Percentiles rank a stretch among this genome's conserved stretches.
Conservation (phyloP, 768 basidiomycete genomes). For the Amanita rubescens region DNA sequence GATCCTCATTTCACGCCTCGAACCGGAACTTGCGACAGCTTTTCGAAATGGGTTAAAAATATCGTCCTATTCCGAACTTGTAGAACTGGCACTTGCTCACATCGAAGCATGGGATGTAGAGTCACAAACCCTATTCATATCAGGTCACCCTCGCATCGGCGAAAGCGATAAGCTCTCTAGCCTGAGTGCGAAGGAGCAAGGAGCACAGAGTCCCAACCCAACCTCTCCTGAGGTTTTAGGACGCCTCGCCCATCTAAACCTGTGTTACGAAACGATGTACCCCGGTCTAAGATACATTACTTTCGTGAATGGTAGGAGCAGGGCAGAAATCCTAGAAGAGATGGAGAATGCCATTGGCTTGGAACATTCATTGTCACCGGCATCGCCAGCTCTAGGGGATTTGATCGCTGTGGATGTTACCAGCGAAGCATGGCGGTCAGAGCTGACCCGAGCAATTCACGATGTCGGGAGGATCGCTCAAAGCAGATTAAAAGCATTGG, state of each 20-base stretch:
- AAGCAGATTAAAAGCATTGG: conserved; percentile 48
- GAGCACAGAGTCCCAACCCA: conserved; percentile 34
- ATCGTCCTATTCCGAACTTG: conserved; percentile 44
- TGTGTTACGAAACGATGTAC: conserved; percentile 65
- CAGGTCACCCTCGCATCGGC: conserved; percentile 86
- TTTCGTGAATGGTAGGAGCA: conserved; percentile 80
- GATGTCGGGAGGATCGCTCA: conserved; percentile 77
- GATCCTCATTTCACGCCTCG: conserved; percentile 42
- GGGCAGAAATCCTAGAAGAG: conserved; percentile 66
- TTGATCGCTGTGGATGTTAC: conserved; percentile 30
- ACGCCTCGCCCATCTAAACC: conserved; percentile 69
- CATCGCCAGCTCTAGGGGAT: conserved; percentile 29
- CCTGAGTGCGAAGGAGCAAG: conserved; percentile 79
- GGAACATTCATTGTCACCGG: conserved; percentile 40
- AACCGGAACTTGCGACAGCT: conserved; percentile 39
- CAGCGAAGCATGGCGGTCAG: conserved; percentile 49
- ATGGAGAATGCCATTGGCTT: conserved; percentile 64
- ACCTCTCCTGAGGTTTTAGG: conserved; percentile 71
- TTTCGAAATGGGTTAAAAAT: conserved; percentile 15
- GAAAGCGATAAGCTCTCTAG: conserved; percentile 68
- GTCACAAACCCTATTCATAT: conserved; percentile 58
- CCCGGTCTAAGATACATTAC: conserved; percentile 83
- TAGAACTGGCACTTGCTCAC: conserved; percentile 42
- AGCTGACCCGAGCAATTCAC: conserved; percentile 63
- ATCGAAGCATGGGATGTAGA: conserved; percentile 46